Conservation (phyloP, 2,329 filamentous ascomycete species). For the Phaeosphaeria sp. region DNA sequence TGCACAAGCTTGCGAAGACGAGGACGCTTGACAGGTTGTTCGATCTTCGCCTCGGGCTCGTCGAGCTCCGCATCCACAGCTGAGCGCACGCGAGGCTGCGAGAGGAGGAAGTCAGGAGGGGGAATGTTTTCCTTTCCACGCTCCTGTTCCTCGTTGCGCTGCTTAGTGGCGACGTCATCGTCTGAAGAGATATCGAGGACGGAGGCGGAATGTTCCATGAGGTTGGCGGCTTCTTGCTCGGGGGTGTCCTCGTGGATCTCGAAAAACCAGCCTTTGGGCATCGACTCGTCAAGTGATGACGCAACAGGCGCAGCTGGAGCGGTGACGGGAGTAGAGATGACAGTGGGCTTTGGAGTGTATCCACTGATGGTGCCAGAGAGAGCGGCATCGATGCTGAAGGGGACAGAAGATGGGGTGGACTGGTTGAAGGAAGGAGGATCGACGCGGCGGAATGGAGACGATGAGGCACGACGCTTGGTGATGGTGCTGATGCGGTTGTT, state of each 20-base stretch:
- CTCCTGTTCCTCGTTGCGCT: constrained; percentile 61
- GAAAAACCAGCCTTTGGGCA: constrained; percentile 78
- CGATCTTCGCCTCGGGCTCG: constrained; percentile 18
- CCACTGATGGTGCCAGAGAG: constrained; percentile 76
- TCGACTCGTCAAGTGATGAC: constrained; percentile 58
- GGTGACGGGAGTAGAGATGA: constrained; percentile 38
- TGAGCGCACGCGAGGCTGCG: constrained; percentile 20
- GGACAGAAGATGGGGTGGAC: constrained; percentile 57
- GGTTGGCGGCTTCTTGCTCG: constrained; percentile 88
- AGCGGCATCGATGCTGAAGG: constrained; percentile 86
- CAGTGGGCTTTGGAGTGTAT: constrained; percentile 58
- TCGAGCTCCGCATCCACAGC: constrained; percentile 15
- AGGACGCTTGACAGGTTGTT: constrained; percentile 35
- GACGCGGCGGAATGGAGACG: constrained; percentile 70
- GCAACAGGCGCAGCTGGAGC: constrained; percentile 34
- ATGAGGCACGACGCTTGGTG: constrained; percentile 69
- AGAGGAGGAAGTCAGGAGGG: constrained; percentile 58
- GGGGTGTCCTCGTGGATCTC: constrained; percentile 92
- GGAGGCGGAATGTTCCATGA: constrained; percentile 89
- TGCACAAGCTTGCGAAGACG: constrained; percentile 35
- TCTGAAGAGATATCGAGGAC: constrained; percentile 89
- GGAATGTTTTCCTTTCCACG: constrained; percentile 94
- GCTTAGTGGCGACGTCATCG: constrained; percentile 71
- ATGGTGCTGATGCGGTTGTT: constrained; percentile 73
- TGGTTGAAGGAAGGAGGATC: constrained; percentile 71